phyloP scores from a whole-genome alignment of 371 early-diverging fungal genomes.

The Fennellomyces sp. region DNA sequence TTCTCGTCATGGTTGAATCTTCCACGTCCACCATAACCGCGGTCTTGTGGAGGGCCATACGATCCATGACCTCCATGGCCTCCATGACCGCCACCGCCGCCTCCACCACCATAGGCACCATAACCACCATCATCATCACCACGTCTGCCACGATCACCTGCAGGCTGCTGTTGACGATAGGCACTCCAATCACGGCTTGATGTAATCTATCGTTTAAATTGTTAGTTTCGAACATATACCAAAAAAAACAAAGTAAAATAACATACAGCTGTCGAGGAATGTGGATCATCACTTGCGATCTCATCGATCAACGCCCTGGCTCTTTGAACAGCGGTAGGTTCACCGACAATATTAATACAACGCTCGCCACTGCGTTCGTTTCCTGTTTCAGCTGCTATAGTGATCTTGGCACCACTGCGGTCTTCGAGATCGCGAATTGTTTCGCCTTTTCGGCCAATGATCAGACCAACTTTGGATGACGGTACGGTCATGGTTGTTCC shows the following conservation, averaged over 20 bases:
- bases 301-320: constrained; percentile 83
- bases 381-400: constrained; percentile 71
- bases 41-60: constrained; percentile 19
- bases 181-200: constrained; percentile 26
- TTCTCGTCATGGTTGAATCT: constrained; percentile 32
- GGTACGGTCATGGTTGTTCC: constrained; percentile 61
- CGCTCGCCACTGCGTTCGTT: constrained; percentile 61
- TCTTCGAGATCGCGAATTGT: constrained; percentile 86
- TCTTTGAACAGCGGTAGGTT: constrained; percentile 67
- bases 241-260: neutral
- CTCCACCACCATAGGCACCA: constrained; percentile 8
- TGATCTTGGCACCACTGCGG: constrained; percentile 80
- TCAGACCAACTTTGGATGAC: constrained; percentile 77
- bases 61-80: constrained; percentile 10
- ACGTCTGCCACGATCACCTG: constrained; percentile 5
- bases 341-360: constrained; percentile 73
- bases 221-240: too few relatives aligned
- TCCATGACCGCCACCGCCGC: constrained; percentile 7
- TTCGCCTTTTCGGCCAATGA: constrained; percentile 91
- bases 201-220: constrained; percentile 14
- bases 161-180: constrained; percentile 28
- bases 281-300: constrained; percentile 54
- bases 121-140: constrained; percentile 7
- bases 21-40: constrained; percentile 30
- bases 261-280: neutral